Conservation (phyloP, 345 rosid species). For the Eucalyptus leucophloia region DNA sequence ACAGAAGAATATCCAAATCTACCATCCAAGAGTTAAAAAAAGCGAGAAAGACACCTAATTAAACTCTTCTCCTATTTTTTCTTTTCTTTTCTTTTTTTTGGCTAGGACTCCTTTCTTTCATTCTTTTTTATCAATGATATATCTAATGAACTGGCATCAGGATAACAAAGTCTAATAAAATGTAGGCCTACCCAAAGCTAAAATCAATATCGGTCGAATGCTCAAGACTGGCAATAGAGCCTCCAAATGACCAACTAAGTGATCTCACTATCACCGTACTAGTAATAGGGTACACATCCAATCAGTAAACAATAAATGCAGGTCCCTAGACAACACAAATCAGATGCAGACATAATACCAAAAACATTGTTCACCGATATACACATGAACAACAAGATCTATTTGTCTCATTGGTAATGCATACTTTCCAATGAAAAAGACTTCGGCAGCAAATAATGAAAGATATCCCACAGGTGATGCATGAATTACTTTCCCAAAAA, state of each 20-base stretch:
- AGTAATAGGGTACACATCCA: not conserved
- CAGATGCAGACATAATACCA: not conserved
- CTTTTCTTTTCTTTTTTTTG: fast-evolving
- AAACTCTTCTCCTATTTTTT: not conserved
- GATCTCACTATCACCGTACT: not conserved
- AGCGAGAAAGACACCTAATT: not conserved
- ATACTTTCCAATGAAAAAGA: not conserved
- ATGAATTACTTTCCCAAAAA: not conserved
- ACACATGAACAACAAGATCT: not conserved
- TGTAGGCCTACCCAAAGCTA: not conserved
- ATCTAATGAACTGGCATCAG: not conserved
- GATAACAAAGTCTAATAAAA: not conserved
- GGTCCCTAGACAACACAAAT: not conserved
- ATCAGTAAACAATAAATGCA: not conserved
- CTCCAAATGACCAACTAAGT: not conserved
- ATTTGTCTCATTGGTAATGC: not conserved
- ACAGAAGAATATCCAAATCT: not conserved
- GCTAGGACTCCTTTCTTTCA: not conserved
- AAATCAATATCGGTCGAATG: not conserved
- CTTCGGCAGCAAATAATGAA: not conserved
- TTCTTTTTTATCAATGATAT: not conserved
- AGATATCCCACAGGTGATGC: not conserved
- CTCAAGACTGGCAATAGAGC: not conserved
- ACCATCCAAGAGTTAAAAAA: not conserved
- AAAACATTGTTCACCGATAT: not conserved